phyloP scores from a whole-genome alignment of 352 stramenopile genomes.

The Phytophthora sansomeana region DNA sequence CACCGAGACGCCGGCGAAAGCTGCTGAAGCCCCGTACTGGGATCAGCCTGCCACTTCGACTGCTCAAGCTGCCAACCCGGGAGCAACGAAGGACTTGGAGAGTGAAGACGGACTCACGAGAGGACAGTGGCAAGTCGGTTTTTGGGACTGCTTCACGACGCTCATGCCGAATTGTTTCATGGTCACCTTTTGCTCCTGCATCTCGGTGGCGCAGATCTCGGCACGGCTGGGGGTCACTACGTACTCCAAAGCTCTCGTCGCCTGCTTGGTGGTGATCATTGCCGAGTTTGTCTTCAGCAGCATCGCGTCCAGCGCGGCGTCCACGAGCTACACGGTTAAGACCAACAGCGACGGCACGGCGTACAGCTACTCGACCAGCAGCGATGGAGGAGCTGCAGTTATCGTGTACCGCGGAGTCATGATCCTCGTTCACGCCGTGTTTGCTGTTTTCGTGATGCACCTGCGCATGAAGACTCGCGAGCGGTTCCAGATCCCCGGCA shows the following conservation, averaged over 20 bases:
- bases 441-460: too few species aligned
- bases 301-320: neutral
- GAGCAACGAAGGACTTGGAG: conserved; percentile 23
- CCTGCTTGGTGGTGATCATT: conserved; percentile 33
- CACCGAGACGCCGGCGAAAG: conserved; percentile 24
- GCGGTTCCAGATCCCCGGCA: too few species aligned
- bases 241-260: conserved; percentile 38
- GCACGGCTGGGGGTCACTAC: conserved; percentile 45
- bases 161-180: conserved; percentile 60
- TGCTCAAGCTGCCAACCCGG: conserved; percentile 1
- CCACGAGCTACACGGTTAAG: conserved; percentile 47
- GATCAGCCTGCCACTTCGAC: conserved; percentile 15
- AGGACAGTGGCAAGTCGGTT: conserved; percentile 33
- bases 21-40: conserved; percentile 25
- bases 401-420: too few species aligned
- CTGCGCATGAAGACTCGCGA: too few species aligned
- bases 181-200: conserved; percentile 51
- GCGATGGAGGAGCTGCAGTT: too few species aligned
- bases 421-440: too few species aligned
- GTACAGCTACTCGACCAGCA: too few species aligned
- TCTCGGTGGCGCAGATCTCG: conserved; percentile 54
- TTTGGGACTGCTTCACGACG: conserved; percentile 54
- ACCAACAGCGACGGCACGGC: too few species aligned
- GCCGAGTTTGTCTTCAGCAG: conserved; percentile 25
- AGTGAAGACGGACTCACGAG: conserved; percentile 25